phyloP scores from a whole-genome alignment of 164 flowering plant genomes.

The Vitis rotundifolia region DNA sequence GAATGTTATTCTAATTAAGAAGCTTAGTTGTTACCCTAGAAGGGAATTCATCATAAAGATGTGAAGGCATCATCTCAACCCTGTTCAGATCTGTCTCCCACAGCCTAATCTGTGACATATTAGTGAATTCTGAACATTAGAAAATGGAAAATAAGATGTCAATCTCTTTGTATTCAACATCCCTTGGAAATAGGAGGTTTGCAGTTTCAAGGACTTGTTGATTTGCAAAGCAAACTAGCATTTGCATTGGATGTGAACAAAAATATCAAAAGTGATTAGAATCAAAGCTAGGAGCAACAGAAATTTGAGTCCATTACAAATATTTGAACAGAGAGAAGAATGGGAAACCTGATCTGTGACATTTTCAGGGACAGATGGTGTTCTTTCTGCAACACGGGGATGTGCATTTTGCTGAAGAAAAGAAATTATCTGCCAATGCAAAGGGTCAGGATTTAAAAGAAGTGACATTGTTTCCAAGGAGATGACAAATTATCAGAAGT shows the following conservation, averaged over 20 bases:
- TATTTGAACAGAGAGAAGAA: neutral
- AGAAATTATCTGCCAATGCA: slow-evolving; percentile 68
- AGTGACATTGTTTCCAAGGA: neutral
- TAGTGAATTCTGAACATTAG: slow-evolving; percentile 6
- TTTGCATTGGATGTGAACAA: neutral
- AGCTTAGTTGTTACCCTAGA: slow-evolving; percentile 47
- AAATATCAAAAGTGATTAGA: neutral
- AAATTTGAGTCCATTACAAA: neutral
- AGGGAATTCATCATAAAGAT: slow-evolving; percentile 77
- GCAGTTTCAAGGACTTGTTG: neutral
- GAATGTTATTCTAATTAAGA: neutral
- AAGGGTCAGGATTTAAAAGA: neutral
- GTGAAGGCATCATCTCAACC: slow-evolving; percentile 59
- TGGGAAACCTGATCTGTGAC: slow-evolving; percentile 86
- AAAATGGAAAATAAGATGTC: neutral
- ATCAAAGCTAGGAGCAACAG: neutral
- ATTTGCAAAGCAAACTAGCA: neutral
- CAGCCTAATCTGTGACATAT: slow-evolving; percentile 63
- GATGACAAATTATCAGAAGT: neutral
- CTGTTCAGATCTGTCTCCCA: slow-evolving; percentile 88
- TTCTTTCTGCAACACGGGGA: slow-evolving; percentile 85
- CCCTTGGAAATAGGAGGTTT: neutral
- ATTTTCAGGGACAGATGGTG: slow-evolving; percentile 91
- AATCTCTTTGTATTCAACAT: neutral
- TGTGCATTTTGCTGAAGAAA: slow-evolving; percentile 98